These are phyloP conservation scores for Piper betle DNA, from an alignment of 164 flowering plant genomes.

Conservation along the genomic window DNA sequence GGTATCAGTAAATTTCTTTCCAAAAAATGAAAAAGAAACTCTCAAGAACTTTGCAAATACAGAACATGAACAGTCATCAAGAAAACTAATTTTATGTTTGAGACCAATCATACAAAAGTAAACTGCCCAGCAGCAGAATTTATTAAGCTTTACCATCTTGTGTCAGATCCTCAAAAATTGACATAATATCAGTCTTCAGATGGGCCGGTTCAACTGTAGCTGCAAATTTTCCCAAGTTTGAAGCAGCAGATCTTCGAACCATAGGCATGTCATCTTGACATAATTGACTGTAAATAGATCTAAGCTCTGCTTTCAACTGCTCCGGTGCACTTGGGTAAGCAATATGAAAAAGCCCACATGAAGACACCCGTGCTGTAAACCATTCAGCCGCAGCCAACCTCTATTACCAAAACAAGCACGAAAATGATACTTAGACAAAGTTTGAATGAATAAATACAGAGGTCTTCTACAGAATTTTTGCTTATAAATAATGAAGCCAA, in stretches of 20 bases:
- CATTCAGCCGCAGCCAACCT: constrained; percentile 96
- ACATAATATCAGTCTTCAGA: constrained; percentile 75
- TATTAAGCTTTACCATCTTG: constrained; percentile 64
- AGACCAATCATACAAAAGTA: not conserved
- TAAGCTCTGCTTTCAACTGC: constrained; percentile 53
- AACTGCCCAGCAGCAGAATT: not conserved
- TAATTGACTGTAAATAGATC: constrained; percentile 67
- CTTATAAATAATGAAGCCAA: too few species aligned
- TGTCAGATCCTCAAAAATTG: constrained; percentile 85
- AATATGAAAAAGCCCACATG: constrained; percentile 94
- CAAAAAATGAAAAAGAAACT: too few species aligned
- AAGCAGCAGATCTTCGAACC: constrained; percentile 97
- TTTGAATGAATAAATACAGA: too few species aligned
- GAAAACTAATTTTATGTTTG: too few species aligned
- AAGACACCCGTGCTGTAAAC: constrained; percentile 97
- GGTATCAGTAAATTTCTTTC: too few species aligned
- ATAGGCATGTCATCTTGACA: constrained; percentile 99
- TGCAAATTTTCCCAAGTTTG: constrained; percentile 94
- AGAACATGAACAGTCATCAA: not conserved
- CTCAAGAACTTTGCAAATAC: not conserved
- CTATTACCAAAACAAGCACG: constrained; percentile 15
- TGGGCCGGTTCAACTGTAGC: constrained; percentile 82
- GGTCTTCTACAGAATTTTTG: too few species aligned
- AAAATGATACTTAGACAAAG: not conserved
- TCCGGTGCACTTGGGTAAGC: constrained; percentile 94